Percentiles rank a stretch among this genome's conserved stretches.
Evolutionary conservation across 1,284 basidiomycete species (phyloP).

Genomic region (Ganoderma lingzhi): DNA sequence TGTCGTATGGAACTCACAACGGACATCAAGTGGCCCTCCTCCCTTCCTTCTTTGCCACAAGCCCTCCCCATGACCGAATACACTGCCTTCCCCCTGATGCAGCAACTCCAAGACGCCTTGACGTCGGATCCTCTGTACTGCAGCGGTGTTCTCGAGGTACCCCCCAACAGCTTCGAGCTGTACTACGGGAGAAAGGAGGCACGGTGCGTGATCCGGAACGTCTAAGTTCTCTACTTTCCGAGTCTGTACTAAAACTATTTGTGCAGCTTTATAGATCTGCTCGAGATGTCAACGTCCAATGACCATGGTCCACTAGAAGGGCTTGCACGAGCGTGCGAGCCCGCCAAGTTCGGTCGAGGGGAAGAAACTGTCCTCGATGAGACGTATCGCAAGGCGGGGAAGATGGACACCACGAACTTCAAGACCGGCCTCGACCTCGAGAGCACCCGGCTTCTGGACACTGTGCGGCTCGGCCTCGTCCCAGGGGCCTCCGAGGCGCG

Average conservation of each 20-base stretch:
- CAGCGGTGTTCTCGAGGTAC: constrained; percentile 12
- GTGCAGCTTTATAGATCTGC: not conserved
- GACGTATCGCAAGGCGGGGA: constrained; percentile 38
- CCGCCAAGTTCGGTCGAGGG: constrained; percentile 34
- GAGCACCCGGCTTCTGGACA: constrained; percentile 32
- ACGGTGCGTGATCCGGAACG: constrained; percentile 4
- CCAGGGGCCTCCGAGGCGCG: constrained; percentile 25
- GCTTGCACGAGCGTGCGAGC: constrained; percentile 30
- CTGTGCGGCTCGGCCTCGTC: constrained; percentile 35
- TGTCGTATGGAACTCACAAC: not conserved
- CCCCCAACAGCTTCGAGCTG: constrained; percentile 10
- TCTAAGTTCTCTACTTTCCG: not conserved
- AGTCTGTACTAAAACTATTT: not conserved
- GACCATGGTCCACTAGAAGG: constrained; percentile 6
- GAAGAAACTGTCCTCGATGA: constrained; percentile 36
- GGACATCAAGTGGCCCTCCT: not conserved
- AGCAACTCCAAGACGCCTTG: constrained; percentile 10
- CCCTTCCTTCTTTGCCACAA: not conserved
- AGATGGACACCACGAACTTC: constrained; percentile 37
- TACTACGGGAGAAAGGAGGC: constrained; percentile 27
- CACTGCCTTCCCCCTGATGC: not conserved
- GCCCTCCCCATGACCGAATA: not conserved
- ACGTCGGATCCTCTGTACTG: constrained; percentile 18
- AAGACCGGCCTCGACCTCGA: constrained; percentile 39
- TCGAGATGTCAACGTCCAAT: not conserved